A percentile compares a stretch with the other conserved stretches of the same genome.
These are phyloP conservation scores for Coffea eugenioides DNA, from an alignment of 257 asterid genomes.

Conservation along the genomic window DNA sequence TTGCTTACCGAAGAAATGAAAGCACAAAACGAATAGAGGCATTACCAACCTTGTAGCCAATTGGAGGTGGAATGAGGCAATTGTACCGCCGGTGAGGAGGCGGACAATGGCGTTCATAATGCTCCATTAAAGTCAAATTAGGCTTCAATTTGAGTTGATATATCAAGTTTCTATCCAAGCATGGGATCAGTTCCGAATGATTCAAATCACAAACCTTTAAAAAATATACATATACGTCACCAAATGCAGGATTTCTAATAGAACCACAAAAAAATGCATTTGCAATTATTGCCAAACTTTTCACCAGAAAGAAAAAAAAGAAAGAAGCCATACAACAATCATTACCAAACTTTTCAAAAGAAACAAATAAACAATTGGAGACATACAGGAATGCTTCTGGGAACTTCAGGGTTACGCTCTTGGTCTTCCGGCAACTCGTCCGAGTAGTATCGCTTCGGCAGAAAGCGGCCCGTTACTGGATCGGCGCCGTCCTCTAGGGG, in stretches of 20 bases:
- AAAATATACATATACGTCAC: slow-evolving; percentile 11
- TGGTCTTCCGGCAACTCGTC: slow-evolving; percentile 55
- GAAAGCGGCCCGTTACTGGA: slow-evolving; percentile 44
- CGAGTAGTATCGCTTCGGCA: slow-evolving; percentile 32
- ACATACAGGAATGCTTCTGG: slow-evolving; percentile 68
- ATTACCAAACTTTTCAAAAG: neutral
- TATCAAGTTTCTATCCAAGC: slow-evolving; percentile 91
- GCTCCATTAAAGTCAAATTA: slow-evolving; percentile 96
- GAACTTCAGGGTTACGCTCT: slow-evolving; percentile 53
- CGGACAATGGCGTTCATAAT: slow-evolving; percentile 97
- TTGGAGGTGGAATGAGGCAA: slow-evolving; percentile 94
- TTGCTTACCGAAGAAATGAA: neutral
- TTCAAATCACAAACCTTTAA: slow-evolving; percentile 67
- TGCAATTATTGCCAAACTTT: neutral
- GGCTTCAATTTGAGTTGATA: slow-evolving; percentile 85
- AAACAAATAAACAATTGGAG: neutral
- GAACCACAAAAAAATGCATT: neutral
- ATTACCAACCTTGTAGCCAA: slow-evolving; percentile 78
- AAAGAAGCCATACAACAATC: neutral
- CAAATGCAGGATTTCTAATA: neutral
- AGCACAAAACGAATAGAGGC: neutral
- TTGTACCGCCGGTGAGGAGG: slow-evolving; percentile 85
- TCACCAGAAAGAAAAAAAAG: no score
- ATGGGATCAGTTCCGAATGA: slow-evolving; percentile 94
- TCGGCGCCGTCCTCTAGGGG: slow-evolving; percentile 48